phyloP scores from a whole-genome alignment of 495 filamentous ascomycete genomes.

The Talaromyces borbonicus region DNA sequence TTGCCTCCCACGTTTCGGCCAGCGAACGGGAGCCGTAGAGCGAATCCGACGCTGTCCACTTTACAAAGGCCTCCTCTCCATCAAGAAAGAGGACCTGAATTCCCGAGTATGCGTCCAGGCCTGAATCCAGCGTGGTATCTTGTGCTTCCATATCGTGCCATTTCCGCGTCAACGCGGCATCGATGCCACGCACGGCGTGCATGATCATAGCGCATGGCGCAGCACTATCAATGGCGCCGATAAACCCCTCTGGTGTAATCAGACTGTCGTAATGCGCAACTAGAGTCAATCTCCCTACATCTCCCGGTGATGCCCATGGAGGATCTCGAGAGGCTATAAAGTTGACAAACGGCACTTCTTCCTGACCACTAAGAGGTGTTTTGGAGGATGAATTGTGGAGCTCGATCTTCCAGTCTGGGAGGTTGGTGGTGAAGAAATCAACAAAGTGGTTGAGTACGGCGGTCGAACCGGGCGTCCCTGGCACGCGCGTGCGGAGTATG shows the following conservation, averaged over 20 bases:
- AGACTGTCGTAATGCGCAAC: slow-evolving; percentile 95
- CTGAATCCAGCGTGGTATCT: slow-evolving; percentile 34
- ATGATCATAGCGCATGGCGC: slow-evolving; percentile 88
- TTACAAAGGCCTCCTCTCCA: slow-evolving; percentile 83
- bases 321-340: slow-evolving; percentile 84
- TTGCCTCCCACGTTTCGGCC: slow-evolving; percentile 62
- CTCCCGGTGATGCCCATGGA: slow-evolving; percentile 61
- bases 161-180: slow-evolving; percentile 66
- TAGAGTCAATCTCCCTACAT: slow-evolving; percentile 71
- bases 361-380: slow-evolving; percentile 62
- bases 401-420: slow-evolving; percentile 70
- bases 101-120: slow-evolving; percentile 61
- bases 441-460: slow-evolving; percentile 73
- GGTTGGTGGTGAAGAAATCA: slow-evolving; percentile 60
- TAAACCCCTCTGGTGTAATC: slow-evolving; percentile 72
- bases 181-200: slow-evolving; percentile 72
- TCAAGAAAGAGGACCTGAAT: slow-evolving; percentile 87
- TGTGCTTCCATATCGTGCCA: slow-evolving; percentile 62
- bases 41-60: slow-evolving; percentile 71
- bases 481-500: slow-evolving; percentile 82
- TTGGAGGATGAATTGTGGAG: slow-evolving; percentile 79
- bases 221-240: slow-evolving; percentile 88
- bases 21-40: slow-evolving; percentile 79
- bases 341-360: slow-evolving; percentile 73
- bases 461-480: slow-evolving; percentile 69